A percentile compares a stretch with the other conserved stretches of the same genome.
Evolutionary conservation across 2,329 filamentous ascomycete genomes (phyloP).

Genomic region (Pseudogymnoascus sp.): DNA sequence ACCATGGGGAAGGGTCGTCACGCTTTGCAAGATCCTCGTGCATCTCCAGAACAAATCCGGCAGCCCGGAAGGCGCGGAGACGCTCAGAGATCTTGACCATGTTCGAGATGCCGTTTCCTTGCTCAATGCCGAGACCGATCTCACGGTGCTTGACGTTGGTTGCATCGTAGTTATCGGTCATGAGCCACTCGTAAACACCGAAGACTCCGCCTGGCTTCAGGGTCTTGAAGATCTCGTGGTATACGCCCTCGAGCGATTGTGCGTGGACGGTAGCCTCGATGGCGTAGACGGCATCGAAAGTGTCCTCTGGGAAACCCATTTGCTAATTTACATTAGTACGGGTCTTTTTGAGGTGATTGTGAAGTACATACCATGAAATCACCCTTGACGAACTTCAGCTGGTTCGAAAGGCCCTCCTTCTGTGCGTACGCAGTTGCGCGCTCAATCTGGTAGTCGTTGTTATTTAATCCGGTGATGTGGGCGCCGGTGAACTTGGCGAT

Average conservation of each 20-base stretch:
- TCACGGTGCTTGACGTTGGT: conserved; percentile 77
- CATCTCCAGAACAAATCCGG: conserved; percentile 77
- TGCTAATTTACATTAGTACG: conserved; percentile 45
- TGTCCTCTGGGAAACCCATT: conserved; percentile 90
- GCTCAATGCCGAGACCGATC: conserved; percentile 90
- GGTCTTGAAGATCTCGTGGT: conserved; percentile 89
- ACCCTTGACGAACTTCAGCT: conserved; percentile 84
- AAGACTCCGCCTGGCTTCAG: conserved; percentile 94
- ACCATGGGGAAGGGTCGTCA: conserved; percentile 76
- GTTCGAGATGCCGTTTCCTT: conserved; percentile 93
- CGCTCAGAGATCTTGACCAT: conserved; percentile 87
- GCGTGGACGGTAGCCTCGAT: conserved; percentile 97
- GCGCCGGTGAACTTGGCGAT: conserved; percentile 92
- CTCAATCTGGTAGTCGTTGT: conserved; percentile 98
- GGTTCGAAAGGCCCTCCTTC: conserved; percentile 72
- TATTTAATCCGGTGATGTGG: conserved; percentile 89
- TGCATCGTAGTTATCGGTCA: conserved; percentile 94
- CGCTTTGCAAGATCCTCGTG: conserved; percentile 82
- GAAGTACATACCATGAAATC: conserved; percentile 72
- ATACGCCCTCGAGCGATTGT: conserved; percentile 82
- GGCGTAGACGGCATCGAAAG: conserved; percentile 90
- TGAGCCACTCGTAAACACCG: conserved; percentile 98
- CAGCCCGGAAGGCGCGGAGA: conserved; percentile 73
- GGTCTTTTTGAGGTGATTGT: background rate
- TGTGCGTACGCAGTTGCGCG: conserved; percentile 79